Conservation (phyloP, 129 eudicot genomes). For the Glebionis coronaria region DNA sequence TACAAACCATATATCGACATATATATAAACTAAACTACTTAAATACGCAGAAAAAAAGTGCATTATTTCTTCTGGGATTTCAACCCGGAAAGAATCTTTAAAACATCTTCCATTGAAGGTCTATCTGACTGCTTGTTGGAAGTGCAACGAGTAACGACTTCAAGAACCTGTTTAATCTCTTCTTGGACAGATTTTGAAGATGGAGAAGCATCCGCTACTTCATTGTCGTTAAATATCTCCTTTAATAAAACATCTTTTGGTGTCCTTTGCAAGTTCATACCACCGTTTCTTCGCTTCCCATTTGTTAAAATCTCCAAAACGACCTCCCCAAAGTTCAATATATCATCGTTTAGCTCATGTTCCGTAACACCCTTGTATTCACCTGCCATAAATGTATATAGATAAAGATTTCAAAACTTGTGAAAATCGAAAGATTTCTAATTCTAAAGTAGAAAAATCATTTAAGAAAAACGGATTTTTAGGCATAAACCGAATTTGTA, state of each 20-base stretch:
- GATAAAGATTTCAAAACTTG: background rate
- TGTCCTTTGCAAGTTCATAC: conserved; percentile 30
- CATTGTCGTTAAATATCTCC: conserved; percentile 55
- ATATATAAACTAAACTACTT: conserved; percentile 13
- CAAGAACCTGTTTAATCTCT: conserved; percentile 50
- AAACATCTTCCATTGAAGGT: conserved; percentile 69
- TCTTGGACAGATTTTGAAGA: conserved; percentile 43
- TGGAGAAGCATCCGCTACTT: conserved; percentile 29
- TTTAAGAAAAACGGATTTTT: background rate
- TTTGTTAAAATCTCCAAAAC: conserved; percentile 62
- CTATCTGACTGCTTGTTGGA: conserved; percentile 52
- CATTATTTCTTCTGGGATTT: conserved; percentile 30
- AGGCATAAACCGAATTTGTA: conserved; percentile 15
- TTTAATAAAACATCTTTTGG: conserved; percentile 51
- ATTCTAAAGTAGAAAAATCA: background rate
- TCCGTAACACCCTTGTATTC: conserved; percentile 40
- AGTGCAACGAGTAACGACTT: conserved; percentile 65
- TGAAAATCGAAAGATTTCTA: background rate
- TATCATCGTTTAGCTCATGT: conserved; percentile 55
- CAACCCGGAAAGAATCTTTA: conserved; percentile 54
- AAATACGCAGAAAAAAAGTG: conserved; percentile 15
- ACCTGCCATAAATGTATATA: conserved; percentile 38
- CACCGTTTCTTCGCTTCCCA: conserved; percentile 59
- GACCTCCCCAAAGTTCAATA: conserved; percentile 68
- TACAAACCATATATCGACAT: conserved; percentile 32